Conservation (phyloP, 2,329 filamentous ascomycete species). For the Byssochlamys sp. region DNA sequence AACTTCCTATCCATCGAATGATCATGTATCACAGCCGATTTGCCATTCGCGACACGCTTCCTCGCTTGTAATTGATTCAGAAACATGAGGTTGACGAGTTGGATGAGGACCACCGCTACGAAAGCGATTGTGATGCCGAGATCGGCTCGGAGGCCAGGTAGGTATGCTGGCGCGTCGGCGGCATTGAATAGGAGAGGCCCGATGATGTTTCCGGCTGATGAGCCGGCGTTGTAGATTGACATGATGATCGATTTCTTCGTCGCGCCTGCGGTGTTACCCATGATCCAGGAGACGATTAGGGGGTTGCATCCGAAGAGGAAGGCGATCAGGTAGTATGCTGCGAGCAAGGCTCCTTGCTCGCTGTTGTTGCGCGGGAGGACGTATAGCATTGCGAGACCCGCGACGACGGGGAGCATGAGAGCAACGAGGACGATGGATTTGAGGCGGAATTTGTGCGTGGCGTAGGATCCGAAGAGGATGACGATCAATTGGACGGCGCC, state of each 20-base stretch:
- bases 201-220: constrained; percentile 56
- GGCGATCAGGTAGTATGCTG: constrained; percentile 56
- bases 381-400: constrained; percentile 49
- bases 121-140: constrained; percentile 39
- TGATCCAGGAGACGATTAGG: constrained; percentile 58
- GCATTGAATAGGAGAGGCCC: constrained; percentile 54
- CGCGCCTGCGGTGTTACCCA: constrained; percentile 58
- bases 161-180: constrained; percentile 50
- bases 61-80: constrained; percentile 46
- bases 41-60: constrained; percentile 50
- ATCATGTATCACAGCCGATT: constrained; percentile 51
- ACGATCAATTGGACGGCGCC: constrained; percentile 52
- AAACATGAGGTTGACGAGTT: constrained; percentile 46
- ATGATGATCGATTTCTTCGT: constrained; percentile 59
- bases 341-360: constrained; percentile 43
- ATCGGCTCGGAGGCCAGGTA: constrained; percentile 47
- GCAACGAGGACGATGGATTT: constrained; percentile 49
- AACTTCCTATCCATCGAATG: constrained; percentile 51
- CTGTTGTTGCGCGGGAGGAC: constrained; percentile 36
- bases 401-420: constrained; percentile 52
- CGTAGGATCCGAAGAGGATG: constrained; percentile 50
- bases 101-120: constrained; percentile 44
- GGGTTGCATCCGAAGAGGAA: constrained; percentile 60
- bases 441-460: constrained; percentile 47
- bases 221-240: constrained; percentile 55